These are phyloP conservation scores for Cantharellus anzutake DNA, from an alignment of 768 basidiomycete species.

Conservation along the genomic window DNA sequence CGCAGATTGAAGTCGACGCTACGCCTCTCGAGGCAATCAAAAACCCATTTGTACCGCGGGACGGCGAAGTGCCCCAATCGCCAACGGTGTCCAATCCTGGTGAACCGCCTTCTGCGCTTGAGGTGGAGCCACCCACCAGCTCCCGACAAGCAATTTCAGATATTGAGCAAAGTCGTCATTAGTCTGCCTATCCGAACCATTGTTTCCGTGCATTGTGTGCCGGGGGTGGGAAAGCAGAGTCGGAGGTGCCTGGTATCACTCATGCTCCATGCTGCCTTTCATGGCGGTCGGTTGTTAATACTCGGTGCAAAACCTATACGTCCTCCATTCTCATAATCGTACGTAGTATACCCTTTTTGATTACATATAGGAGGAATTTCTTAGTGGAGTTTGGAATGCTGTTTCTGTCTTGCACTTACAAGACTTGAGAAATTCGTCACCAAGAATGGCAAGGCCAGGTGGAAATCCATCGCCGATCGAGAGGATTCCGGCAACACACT, in stretches of 20 bases:
- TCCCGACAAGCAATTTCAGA: too few relatives aligned
- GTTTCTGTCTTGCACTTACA: constrained; percentile 16
- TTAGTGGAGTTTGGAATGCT: too few relatives aligned
- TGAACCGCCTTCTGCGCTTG: too few relatives aligned
- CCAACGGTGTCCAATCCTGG: background rate
- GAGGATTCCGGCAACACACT: constrained; percentile 39
- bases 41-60: background rate
- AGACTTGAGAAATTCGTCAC: constrained; percentile 46
- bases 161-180: too few relatives aligned
- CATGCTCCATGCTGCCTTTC: too few relatives aligned
- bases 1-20: background rate
- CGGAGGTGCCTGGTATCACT: too few relatives aligned
- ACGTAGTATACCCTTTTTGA: background rate
- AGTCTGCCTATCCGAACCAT: too few relatives aligned
- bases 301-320: background rate
- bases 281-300: background rate
- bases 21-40: background rate
- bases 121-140: too few relatives aligned
- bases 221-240: too few relatives aligned
- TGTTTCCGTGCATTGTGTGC: too few relatives aligned
- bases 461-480: constrained; percentile 29
- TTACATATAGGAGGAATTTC: too few relatives aligned
- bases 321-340: background rate
- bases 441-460: constrained; percentile 37
- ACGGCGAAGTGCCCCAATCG: background rate